Percentiles rank a stretch among this genome's conserved stretches.
These are phyloP conservation scores for Centrapalus pauciflorus DNA, from an alignment of 129 eudicot genomes.

Conservation along the genomic window DNA sequence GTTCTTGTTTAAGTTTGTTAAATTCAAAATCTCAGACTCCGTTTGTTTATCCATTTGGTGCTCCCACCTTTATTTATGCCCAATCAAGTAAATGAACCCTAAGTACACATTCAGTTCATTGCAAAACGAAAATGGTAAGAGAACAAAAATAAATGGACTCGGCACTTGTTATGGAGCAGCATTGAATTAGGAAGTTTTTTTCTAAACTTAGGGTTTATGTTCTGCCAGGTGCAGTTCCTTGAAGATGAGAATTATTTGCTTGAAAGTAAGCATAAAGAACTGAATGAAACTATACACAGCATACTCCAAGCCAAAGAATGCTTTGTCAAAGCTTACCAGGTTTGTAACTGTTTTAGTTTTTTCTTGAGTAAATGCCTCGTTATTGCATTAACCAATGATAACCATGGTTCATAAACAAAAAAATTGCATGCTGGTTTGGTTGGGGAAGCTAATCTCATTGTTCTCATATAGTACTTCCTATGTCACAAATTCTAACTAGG, in stretches of 20 bases:
- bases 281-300: conserved; percentile 45
- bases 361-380: background rate
- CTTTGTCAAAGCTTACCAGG: conserved; percentile 59
- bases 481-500: conserved; percentile 3
- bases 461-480: background rate
- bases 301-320: conserved; percentile 44
- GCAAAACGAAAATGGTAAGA: background rate
- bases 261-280: conserved; percentile 56
- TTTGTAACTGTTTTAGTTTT: conserved; percentile 12
- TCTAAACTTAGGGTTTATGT: conserved; percentile 8
- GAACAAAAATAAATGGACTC: background rate
- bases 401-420: background rate
- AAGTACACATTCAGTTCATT: background rate
- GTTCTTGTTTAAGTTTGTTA: background rate
- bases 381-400: conserved; percentile 2
- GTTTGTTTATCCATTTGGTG: background rate
- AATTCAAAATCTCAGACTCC: background rate
- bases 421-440: background rate
- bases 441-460: background rate
- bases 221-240: conserved; percentile 44
- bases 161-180: background rate
- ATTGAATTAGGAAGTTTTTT: background rate
- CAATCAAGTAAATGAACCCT: background rate
- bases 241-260: conserved; percentile 54
- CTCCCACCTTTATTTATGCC: background rate